Percentiles rank a stretch among this genome's conserved stretches.
phyloP scores from a whole-genome alignment of 768 basidiomycete genomes.

The Tulasnella sp. region DNA sequence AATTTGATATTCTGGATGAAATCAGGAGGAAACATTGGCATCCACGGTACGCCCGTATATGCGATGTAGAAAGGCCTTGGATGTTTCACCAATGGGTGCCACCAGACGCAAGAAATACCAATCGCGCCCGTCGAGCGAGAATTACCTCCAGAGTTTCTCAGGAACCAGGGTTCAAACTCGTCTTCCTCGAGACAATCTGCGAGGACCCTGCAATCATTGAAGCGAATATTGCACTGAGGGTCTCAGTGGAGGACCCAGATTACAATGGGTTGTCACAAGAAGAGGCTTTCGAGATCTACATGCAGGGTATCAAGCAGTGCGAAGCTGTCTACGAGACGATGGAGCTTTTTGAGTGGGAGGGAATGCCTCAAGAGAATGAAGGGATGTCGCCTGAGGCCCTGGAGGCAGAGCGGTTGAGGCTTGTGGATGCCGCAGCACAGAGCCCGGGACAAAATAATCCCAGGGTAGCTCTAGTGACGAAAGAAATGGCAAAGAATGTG shows the following conservation, averaged over 20 bases:
- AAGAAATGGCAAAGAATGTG: constrained; percentile 45
- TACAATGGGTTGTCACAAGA: constrained; percentile 85
- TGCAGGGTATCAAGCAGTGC: constrained; percentile 85
- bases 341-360: constrained; percentile 37
- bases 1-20: constrained; percentile 94
- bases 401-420: not conserved
- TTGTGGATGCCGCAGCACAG: not conserved
- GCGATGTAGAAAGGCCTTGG: not conserved
- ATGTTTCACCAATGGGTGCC: not conserved
- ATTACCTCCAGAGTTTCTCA: constrained; percentile 72
- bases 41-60: constrained; percentile 60
- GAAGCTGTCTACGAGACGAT: constrained; percentile 94
- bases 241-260: constrained; percentile 95
- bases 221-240: constrained; percentile 92
- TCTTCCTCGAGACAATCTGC: constrained; percentile 94
- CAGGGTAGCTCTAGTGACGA: constrained; percentile 6
- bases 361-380: not conserved
- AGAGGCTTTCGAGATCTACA: constrained; percentile 83
- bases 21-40: constrained; percentile 93
- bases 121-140: constrained; percentile 68
- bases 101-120: constrained; percentile 94
- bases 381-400: not conserved
- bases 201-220: constrained; percentile 92
- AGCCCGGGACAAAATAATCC: not conserved
- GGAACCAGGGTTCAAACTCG: constrained; percentile 72